Evolutionary conservation across 2,329 filamentous ascomycete genomes (phyloP).

Genomic region (Beauveria medogensis): DNA sequence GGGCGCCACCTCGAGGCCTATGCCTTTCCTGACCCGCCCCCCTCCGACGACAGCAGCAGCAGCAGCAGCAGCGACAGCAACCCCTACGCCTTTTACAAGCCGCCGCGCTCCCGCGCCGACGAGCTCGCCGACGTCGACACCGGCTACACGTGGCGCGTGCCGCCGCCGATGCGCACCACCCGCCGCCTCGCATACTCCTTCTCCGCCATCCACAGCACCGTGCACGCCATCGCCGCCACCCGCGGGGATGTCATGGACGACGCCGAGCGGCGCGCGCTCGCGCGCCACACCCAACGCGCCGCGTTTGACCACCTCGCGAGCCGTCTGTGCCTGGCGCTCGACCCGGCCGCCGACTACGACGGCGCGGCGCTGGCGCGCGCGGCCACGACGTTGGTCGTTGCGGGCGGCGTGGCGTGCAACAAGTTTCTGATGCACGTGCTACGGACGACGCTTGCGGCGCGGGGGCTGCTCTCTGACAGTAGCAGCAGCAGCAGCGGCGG

Average conservation of each 20-base stretch:
- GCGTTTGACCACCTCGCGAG: slow-evolving; percentile 82
- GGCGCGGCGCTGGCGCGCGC: slow-evolving; percentile 14
- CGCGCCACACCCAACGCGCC: slow-evolving; percentile 65
- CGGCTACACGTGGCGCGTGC: slow-evolving; percentile 53
- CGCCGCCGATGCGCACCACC: slow-evolving; percentile 54
- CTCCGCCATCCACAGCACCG: slow-evolving; percentile 53
- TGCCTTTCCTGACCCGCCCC: slow-evolving; percentile 44
- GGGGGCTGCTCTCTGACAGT: slow-evolving; percentile 45
- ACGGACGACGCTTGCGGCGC: slow-evolving; percentile 48
- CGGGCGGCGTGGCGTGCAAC: slow-evolving; percentile 88
- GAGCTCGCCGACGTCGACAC: slow-evolving; percentile 42
- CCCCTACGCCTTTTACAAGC: slow-evolving; percentile 42
- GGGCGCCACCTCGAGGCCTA: slow-evolving; percentile 72
- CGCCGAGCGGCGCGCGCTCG: slow-evolving; percentile 60
- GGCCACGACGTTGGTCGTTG: slow-evolving; percentile 64
- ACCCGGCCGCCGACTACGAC: slow-evolving; percentile 10
- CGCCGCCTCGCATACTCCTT: slow-evolving; percentile 64
- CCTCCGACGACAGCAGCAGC: background rate
- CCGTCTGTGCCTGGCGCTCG: slow-evolving; percentile 62
- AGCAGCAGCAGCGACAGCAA: slow-evolving; percentile 16
- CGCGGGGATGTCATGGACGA: slow-evolving; percentile 34
- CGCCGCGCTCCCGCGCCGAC: slow-evolving; percentile 49
- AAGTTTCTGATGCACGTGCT: slow-evolving; percentile 64
- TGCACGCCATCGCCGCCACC: slow-evolving; percentile 33
- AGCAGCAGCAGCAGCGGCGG: background rate